phyloP scores from a whole-genome alignment of 2,329 filamentous ascomycete genomes.

The Ophiosphaerella korrae region DNA sequence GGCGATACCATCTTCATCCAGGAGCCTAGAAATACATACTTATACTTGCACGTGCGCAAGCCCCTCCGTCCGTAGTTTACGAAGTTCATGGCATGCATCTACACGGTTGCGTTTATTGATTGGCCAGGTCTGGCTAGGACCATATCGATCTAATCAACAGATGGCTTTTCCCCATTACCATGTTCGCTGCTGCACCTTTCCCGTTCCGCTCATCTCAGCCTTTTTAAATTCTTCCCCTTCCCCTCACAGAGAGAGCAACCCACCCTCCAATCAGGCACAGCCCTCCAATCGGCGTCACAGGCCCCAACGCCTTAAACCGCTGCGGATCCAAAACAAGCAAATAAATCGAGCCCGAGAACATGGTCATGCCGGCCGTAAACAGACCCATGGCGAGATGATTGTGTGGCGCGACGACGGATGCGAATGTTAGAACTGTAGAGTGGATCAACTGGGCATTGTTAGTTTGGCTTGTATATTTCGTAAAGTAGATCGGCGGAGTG shows the following conservation, averaged over 20 bases:
- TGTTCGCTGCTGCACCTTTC: too few relatives aligned
- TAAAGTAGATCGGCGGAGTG: too few relatives aligned
- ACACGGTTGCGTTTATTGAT: too few relatives aligned
- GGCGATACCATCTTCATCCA: too few relatives aligned
- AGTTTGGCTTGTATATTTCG: background rate
- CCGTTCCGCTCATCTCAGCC: too few relatives aligned
- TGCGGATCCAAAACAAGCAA: slow-evolving; percentile 66
- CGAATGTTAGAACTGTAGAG: slow-evolving; percentile 64
- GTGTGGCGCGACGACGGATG: slow-evolving; percentile 57
- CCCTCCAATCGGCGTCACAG: slow-evolving; percentile 69
- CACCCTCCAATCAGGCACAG: slow-evolving; percentile 69
- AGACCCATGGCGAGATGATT: slow-evolving; percentile 62
- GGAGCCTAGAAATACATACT: too few relatives aligned
- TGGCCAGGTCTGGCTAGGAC: too few relatives aligned
- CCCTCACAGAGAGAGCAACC: slow-evolving; percentile 55
- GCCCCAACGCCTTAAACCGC: slow-evolving; percentile 64
- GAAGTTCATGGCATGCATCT: too few relatives aligned
- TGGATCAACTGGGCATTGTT: slow-evolving; percentile 61
- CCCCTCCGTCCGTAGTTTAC: too few relatives aligned
- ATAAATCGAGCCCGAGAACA: slow-evolving; percentile 71
- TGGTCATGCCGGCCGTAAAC: slow-evolving; percentile 69
- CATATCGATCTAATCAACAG: too few relatives aligned
- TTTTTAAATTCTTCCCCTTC: slow-evolving; percentile 17
- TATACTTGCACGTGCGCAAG: too few relatives aligned
- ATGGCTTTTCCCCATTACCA: too few relatives aligned